These are phyloP conservation scores for Sugiyamaella valdiviana DNA, from an alignment of 805 yeast genomes.

Conservation along the genomic window DNA sequence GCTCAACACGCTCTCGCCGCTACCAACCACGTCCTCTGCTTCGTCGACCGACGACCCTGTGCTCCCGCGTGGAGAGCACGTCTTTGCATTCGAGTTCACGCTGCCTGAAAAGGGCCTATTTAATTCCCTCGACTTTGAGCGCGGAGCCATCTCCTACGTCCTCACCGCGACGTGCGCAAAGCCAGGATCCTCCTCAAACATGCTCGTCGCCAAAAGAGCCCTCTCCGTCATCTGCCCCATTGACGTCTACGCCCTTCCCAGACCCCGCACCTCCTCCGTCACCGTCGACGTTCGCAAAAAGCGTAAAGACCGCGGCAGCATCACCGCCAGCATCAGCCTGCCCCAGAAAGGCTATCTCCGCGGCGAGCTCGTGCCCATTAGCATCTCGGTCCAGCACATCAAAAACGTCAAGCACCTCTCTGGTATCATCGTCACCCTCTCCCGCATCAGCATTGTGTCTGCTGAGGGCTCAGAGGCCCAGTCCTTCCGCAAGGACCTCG, in stretches of 20 bases:
- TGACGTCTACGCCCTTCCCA: constrained; percentile 60
- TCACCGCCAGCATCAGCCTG: constrained; percentile 37
- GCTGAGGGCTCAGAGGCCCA: constrained; percentile 49
- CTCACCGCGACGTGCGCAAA: constrained; percentile 40
- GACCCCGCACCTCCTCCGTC: constrained; percentile 60
- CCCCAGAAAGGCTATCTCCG: constrained; percentile 66
- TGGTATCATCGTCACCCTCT: constrained; percentile 73
- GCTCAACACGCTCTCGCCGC: not conserved
- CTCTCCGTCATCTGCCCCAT: constrained; percentile 65
- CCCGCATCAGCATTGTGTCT: constrained; percentile 68
- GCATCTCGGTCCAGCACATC: constrained; percentile 59
- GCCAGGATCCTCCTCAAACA: not conserved
- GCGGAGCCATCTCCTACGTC: constrained; percentile 70
- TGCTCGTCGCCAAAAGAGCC: constrained; percentile 44
- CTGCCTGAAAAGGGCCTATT: constrained; percentile 68
- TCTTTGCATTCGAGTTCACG: constrained; percentile 78
- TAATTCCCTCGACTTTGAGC: constrained; percentile 75
- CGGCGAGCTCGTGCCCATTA: constrained; percentile 75
- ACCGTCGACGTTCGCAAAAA: constrained; percentile 47
- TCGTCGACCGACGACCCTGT: not conserved
- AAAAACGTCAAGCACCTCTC: constrained; percentile 61
- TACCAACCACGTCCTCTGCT: not conserved
- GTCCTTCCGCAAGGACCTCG: constrained; percentile 75
- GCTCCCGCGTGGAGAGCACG: constrained; percentile 58
- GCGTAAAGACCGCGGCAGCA: constrained; percentile 36